Evolutionary conservation across 441 rosid species (phyloP).

Genomic region (Populus trichocarpa): DNA sequence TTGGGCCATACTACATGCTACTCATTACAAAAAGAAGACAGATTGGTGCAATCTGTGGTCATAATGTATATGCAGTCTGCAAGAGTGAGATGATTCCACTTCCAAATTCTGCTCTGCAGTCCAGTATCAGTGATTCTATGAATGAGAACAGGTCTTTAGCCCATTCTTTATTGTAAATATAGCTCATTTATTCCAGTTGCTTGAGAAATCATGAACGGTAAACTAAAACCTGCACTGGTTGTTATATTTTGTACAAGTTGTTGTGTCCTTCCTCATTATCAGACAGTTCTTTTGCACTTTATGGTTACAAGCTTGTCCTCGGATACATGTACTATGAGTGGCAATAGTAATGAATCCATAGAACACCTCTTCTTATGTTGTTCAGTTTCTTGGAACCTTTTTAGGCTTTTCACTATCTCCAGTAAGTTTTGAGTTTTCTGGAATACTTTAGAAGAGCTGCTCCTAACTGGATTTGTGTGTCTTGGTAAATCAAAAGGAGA

Average conservation of each 20-base stretch:
- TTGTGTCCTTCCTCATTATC: not conserved
- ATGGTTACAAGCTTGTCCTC: not conserved
- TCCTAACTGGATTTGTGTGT: not conserved
- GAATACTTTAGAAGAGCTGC: not conserved
- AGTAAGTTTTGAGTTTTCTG: not conserved
- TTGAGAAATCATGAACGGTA: constrained; percentile 10
- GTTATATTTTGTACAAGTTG: constrained; percentile 10
- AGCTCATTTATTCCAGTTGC: not conserved
- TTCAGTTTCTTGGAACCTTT: not conserved
- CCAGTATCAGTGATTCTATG: constrained; percentile 38
- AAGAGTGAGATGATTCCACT: constrained; percentile 80
- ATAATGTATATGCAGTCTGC: constrained; percentile 75
- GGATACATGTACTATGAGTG: not conserved
- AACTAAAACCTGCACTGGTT: constrained; percentile 11
- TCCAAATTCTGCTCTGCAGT: constrained; percentile 49
- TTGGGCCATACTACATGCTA: constrained; percentile 97
- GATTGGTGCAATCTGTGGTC: constrained; percentile 90
- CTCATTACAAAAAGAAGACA: constrained; percentile 82
- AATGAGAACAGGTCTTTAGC: constrained; percentile 75
- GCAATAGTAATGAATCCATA: not conserved
- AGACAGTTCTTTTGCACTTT: not conserved
- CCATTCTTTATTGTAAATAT: constrained; percentile 19
- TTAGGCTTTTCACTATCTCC: not conserved
- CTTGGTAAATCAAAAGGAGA: not conserved
- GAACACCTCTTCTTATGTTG: not conserved